These are phyloP conservation scores for Rubus parviflorus DNA, from an alignment of 306 rosid species.

Conservation along the genomic window DNA sequence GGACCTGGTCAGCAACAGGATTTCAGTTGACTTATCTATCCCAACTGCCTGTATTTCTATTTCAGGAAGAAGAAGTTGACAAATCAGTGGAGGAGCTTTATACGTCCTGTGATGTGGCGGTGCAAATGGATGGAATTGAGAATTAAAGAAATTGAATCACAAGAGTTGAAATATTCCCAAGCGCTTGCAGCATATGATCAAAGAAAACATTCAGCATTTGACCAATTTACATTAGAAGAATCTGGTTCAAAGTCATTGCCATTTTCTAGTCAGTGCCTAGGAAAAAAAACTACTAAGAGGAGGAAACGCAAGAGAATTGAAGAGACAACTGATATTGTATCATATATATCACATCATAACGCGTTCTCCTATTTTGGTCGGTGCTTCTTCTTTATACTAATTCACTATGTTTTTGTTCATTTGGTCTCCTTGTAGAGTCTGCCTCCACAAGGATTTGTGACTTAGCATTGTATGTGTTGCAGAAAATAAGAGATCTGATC, in stretches of 20 bases:
- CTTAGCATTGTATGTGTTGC: conserved; percentile 30
- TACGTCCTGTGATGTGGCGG: conserved; percentile 87
- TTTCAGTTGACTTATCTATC: conserved; percentile 11
- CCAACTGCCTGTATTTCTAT: conserved; percentile 28
- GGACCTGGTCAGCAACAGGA: background rate
- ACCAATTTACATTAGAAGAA: conserved; percentile 41
- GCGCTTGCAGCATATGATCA: conserved; percentile 58
- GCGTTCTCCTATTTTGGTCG: conserved; percentile 81
- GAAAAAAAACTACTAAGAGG: conserved; percentile 55
- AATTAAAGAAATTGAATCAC: conserved; percentile 69
- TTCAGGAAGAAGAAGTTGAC: conserved; percentile 83
- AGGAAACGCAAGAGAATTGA: conserved; percentile 77
- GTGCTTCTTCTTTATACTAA: conserved; percentile 16
- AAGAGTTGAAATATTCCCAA: conserved; percentile 51
- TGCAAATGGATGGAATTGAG: conserved; percentile 87
- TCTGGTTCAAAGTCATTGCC: conserved; percentile 70
- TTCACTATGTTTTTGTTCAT: conserved; percentile 18
- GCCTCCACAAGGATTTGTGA: conserved; percentile 4
- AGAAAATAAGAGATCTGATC: conserved; percentile 73
- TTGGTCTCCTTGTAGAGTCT: conserved; percentile 19
- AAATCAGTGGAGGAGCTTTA: conserved; percentile 77
- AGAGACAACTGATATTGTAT: conserved; percentile 56
- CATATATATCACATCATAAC: conserved; percentile 71
- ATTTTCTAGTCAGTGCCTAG: conserved; percentile 38
- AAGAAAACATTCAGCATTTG: conserved; percentile 41